Base-by-base conservation (phyloP, 176 grass and related monocot species). In the Aegilops bicornis region DNA sequence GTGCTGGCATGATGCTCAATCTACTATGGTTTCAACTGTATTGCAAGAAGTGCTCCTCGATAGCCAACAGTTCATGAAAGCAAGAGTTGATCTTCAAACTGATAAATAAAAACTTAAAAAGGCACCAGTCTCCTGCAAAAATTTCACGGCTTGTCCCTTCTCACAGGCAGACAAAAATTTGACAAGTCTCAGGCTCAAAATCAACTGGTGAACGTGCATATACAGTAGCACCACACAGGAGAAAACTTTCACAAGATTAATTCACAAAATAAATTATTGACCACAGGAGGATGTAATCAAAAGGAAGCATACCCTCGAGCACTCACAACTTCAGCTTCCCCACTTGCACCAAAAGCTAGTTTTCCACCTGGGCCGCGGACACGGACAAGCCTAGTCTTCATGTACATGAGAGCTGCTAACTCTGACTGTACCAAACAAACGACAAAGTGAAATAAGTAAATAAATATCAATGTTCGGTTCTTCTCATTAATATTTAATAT, bases 321-420 rank as follows among this genome's bases (percentile, higher is more conserved):
- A 92, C 96, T 98, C 33, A 98, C 96, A 92, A 98, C 96, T 87
- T 98, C 93, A 87, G 93, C 93, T 91, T 98, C 96, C 83, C 93
- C 91, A 88, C 93, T 89, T 79, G 63, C 68, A 74, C 96, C 96
- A 82, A 98, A 98, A 81, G 88, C 87, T 71, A 98, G 61, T 69
- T 85, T 79, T 69, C 96, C 96, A 94, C 90, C 89, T 91, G 93
- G 88, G n/a, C 96, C 93, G 27, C 82, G 86, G 24, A 98, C 92
- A 79, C 93, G 86, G n/a, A 98, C 96, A 78, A 98, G 96, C 60
- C 96, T 95, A 87, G 93, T 94, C 82, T 89, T 98, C 86, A 88
- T 94, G 76, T 98, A 98, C 93, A 98, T 94, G 3, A 98, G 91
- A 72, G 96, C 93, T 89, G 96, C 96, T 92, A 98, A 88, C 56